Conservation (phyloP, 768 basidiomycete species). For the Collybiopsis luxurians region DNA sequence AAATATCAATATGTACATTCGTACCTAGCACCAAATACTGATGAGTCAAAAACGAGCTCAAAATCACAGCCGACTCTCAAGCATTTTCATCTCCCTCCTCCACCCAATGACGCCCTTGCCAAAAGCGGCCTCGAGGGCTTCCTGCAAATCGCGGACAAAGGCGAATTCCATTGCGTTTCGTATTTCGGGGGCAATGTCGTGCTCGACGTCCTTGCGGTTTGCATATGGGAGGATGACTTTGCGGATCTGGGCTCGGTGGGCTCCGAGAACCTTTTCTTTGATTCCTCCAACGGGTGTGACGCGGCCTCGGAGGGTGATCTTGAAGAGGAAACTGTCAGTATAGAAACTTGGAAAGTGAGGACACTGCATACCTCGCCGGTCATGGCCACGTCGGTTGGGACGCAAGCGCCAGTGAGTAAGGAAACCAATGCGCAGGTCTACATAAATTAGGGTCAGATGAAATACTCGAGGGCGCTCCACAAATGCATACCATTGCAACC, state of each 20-base stretch:
- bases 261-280: conserved; percentile 90
- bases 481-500: conserved; percentile 68
- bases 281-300: conserved; percentile 88
- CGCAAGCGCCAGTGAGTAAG: conserved; percentile 71
- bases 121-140: conserved; percentile 83
- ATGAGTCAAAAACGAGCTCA: no score
- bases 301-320: conserved; percentile 81
- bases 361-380: conserved; percentile 71
- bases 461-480: neutral
- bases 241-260: conserved; percentile 80
- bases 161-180: conserved; percentile 75
- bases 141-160: conserved; percentile 75
- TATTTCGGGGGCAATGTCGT: conserved; percentile 76
- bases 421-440: conserved; percentile 87
- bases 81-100: conserved; percentile 48
- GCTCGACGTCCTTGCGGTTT: conserved; percentile 85
- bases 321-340: neutral
- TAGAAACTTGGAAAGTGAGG: neutral
- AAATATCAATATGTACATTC: no score
- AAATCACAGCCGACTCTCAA: conserved; percentile 52
- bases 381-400: conserved; percentile 77
- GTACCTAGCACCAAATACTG: no score
- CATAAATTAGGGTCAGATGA: neutral
- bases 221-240: conserved; percentile 83
- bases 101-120: conserved; percentile 66